Base-by-base conservation (phyloP, 306 rosid species). In the Cucurbita moschata region DNA sequence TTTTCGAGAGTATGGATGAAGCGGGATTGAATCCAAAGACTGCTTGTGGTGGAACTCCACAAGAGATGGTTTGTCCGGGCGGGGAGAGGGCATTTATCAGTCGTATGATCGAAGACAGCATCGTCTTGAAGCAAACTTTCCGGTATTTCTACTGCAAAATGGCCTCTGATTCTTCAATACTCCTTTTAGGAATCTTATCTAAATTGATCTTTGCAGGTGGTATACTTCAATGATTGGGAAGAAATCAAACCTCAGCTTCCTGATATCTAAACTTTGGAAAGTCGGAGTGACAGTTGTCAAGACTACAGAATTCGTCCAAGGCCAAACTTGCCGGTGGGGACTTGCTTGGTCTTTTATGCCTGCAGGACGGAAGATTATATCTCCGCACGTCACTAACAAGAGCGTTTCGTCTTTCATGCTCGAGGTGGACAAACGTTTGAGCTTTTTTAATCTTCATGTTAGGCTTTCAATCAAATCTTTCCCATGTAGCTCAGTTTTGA, bases 291-390 rank as follows among this genome's bases (percentile, higher is more conserved):
- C 90, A 7, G 55, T 87, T 49, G 96, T 93, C 62, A 93, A 86
- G 87, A 88, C 97, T 71, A 90, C 94, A 53, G 98, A 90, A 72
- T 90, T 93, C 83, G 96, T 86, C 75, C 98, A 93, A 81, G 96
- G 97, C 49, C 85, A 86, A 78, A 93, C 90, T 62, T 77, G 78
- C 66, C 89, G 96, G 8, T 90, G 98, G 97, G 97, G 96, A 63
- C 81, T 93, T 77, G 97, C 98, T 75, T 88, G 98, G 97, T 90
- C 97, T 59, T 93, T 90, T 86, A 78, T 86, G 71, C 83, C 97
- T n/a, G 84, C 85, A 8, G 67, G 52, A 39, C 85, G 83, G 81
- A 86, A 82, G 74, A 80, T 75, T 52, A 10, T 82, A 64, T 80
- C 86, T 47, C 40, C 77, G 64, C 83, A 82, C 46, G 74, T 83